Conservation (phyloP, 768 basidiomycete genomes). For the Hygrocybe punicea region DNA sequence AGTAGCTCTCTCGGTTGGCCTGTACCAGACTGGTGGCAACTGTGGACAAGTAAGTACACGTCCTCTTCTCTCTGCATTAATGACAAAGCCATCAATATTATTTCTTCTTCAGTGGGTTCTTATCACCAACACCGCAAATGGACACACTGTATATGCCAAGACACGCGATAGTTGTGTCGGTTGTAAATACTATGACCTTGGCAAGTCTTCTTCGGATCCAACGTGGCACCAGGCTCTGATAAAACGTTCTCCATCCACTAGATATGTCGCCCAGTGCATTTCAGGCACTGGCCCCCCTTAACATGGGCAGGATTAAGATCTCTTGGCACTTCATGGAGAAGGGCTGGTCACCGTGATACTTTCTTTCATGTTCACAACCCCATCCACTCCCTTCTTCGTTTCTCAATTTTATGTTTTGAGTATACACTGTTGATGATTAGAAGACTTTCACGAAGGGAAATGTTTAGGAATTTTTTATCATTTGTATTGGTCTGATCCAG, state of each 20-base stretch:
- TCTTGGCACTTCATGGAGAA: conserved; percentile 58
- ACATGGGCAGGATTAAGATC: conserved; percentile 50
- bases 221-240: background rate
- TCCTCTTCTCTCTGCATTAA: background rate
- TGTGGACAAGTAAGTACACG: conserved; percentile 55
- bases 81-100: background rate
- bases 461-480: background rate
- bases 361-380: background rate
- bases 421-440: background rate
- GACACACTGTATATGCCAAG: conserved; percentile 46
- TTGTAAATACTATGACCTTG: conserved; percentile 53
- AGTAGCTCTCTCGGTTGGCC: conserved; percentile 55
- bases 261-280: conserved; percentile 69
- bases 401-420: background rate
- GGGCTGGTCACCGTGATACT: conserved; percentile 41
- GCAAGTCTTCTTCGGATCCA: conserved; percentile 36
- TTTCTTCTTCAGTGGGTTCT: conserved; percentile 48
- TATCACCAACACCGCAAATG: conserved; percentile 58
- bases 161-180: conserved; percentile 58
- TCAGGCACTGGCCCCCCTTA: conserved; percentile 46
- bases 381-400: background rate
- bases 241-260: conserved; percentile 26
- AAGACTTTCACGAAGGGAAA: no score
- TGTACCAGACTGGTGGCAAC: conserved; percentile 53
- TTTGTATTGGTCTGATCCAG: background rate